These are phyloP conservation scores for Schizophyllum amplum DNA, from an alignment of 1,284 basidiomycete species.

Conservation along the genomic window DNA sequence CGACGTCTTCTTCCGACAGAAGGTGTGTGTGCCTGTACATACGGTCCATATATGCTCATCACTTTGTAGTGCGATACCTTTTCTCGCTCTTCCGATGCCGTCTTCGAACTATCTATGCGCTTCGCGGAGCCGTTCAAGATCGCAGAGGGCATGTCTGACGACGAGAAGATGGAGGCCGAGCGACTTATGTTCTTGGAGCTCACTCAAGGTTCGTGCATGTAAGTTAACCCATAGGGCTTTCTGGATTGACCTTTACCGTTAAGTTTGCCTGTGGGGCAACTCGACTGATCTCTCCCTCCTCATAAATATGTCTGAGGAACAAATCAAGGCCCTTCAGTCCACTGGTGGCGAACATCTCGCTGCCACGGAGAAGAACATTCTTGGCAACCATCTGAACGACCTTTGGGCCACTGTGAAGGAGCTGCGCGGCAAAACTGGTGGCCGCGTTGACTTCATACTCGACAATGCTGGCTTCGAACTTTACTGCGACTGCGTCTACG, in stretches of 20 bases:
- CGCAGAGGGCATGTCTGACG: constrained; percentile 42
- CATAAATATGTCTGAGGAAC: constrained; percentile 98
- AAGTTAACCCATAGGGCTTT: too few species aligned
- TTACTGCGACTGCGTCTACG: constrained; percentile 95
- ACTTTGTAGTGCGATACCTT: constrained; percentile 83
- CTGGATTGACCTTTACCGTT: too few species aligned
- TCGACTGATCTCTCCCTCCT: constrained; percentile 94
- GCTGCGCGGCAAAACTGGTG: constrained; percentile 63
- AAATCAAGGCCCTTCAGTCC: constrained; percentile 96
- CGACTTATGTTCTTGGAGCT: constrained; percentile 91
- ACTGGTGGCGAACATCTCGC: constrained; percentile 94
- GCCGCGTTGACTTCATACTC: constrained; percentile 83
- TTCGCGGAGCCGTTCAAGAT: constrained; percentile 83
- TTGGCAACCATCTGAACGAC: constrained; percentile 75
- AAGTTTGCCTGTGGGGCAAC: constrained; percentile 92
- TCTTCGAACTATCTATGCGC: constrained; percentile 91
- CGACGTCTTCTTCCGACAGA: constrained; percentile 88
- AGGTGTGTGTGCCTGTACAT: constrained; percentile 33
- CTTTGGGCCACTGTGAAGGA: constrained; percentile 81
- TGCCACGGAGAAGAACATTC: constrained; percentile 93
- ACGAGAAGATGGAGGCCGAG: constrained; percentile 68
- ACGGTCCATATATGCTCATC: neutral
- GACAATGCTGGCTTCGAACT: constrained; percentile 93
- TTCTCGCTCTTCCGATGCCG: constrained; percentile 85
- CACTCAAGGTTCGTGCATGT: constrained; percentile 70